These are phyloP conservation scores for Neurospora sp. DNA, from an alignment of 495 filamentous ascomycete species.

Conservation along the genomic window DNA sequence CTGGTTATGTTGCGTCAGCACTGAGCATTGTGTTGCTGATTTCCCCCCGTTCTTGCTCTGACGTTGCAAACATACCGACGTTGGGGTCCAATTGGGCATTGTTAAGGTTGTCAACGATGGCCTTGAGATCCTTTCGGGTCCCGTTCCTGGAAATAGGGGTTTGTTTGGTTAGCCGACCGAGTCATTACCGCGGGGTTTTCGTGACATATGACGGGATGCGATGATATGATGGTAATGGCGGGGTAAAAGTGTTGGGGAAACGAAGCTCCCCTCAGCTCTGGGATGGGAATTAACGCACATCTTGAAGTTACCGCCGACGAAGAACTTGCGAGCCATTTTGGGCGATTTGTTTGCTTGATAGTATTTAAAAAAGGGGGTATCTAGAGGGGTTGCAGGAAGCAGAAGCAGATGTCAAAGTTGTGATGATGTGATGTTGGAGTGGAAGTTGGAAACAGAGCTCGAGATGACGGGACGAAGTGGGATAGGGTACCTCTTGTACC, in stretches of 20 bases:
- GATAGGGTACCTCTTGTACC: background rate
- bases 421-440: background rate
- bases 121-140: conserved; percentile 70
- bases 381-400: background rate
- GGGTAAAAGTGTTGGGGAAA: conserved; percentile 13
- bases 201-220: background rate
- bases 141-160: conserved; percentile 61
- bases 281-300: conserved; percentile 48
- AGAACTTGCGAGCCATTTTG: conserved; percentile 92
- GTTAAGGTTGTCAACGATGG: conserved; percentile 83
- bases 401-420: background rate
- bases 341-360: conserved; percentile 9
- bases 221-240: conserved; percentile 10
- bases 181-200: conserved; percentile 16
- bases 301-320: conserved; percentile 99
- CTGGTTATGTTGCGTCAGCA: conserved; percentile 27
- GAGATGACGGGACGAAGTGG: background rate
- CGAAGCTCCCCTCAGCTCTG: background rate
- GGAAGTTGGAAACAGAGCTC: background rate
- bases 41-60: background rate
- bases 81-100: conserved; percentile 59
- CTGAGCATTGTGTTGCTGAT: background rate
- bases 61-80: conserved; percentile 42
- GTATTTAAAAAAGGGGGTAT: background rate
- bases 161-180: conserved; percentile 11